Percentiles rank a stretch among this genome's conserved stretches.
phyloP scores from a whole-genome alignment of 768 basidiomycete species.

The Termitomyces sp. region DNA sequence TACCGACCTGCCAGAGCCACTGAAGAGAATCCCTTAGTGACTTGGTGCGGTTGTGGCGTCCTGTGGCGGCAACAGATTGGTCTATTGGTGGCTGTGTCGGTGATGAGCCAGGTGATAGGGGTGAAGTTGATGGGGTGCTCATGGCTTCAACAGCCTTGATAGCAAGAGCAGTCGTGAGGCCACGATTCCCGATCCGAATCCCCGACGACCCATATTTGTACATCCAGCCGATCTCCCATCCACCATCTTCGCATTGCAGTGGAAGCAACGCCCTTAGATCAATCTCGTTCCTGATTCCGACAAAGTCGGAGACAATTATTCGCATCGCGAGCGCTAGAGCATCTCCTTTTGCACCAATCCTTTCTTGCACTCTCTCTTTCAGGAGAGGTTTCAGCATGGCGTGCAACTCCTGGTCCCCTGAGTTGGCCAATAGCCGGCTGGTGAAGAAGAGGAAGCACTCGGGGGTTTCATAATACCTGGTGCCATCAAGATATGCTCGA shows the following conservation, averaged over 20 bases:
- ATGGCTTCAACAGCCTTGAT: slow-evolving; percentile 40
- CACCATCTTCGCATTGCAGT: slow-evolving; percentile 49
- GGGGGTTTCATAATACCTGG: slow-evolving; percentile 46
- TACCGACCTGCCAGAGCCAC: slow-evolving; percentile 22
- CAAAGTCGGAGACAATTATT: slow-evolving; percentile 35
- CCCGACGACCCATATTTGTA: slow-evolving; percentile 48
- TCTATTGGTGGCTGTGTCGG: slow-evolving; percentile 4
- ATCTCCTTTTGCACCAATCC: slow-evolving; percentile 42
- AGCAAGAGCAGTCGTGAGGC: slow-evolving; percentile 48
- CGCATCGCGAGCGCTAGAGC: slow-evolving; percentile 55
- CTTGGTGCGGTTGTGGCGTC: slow-evolving; percentile 18
- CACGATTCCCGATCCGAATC: slow-evolving; percentile 46
- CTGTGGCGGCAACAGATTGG: background rate
- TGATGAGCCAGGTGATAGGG: slow-evolving; percentile 12
- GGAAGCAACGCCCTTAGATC: slow-evolving; percentile 40
- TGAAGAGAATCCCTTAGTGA: slow-evolving; percentile 22
- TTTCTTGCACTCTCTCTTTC: slow-evolving; percentile 41
- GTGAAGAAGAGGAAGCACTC: slow-evolving; percentile 51
- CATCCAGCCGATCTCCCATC: slow-evolving; percentile 50
- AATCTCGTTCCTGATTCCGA: slow-evolving; percentile 34
- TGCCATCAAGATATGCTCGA: slow-evolving; percentile 49
- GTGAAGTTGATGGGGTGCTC: slow-evolving; percentile 1
- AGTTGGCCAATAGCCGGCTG: slow-evolving; percentile 33
- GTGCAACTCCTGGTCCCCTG: slow-evolving; percentile 29
- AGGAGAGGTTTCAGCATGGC: slow-evolving; percentile 32